These are phyloP conservation scores for Aspergillus coremiiformis DNA, from an alignment of 495 filamentous ascomycete genomes.

Conservation along the genomic window DNA sequence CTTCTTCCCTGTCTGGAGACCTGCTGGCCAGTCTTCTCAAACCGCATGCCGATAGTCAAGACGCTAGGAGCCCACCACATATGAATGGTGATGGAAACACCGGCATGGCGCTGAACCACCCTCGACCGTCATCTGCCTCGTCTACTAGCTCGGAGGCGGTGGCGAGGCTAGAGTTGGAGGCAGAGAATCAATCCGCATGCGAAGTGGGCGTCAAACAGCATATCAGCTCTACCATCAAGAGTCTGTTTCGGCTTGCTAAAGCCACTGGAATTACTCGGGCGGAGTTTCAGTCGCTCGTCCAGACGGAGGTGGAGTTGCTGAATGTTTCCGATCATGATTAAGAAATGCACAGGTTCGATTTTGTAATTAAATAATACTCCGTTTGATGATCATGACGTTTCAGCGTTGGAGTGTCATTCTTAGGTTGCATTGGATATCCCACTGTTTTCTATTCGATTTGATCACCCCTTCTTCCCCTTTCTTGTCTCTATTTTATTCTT, in stretches of 20 bases:
- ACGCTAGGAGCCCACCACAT: slow-evolving; percentile 10
- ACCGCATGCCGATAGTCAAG: slow-evolving; percentile 21
- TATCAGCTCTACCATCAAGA: slow-evolving; percentile 80
- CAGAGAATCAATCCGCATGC: slow-evolving; percentile 54
- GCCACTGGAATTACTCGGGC: slow-evolving; percentile 70
- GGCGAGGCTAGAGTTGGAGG: slow-evolving; percentile 58
- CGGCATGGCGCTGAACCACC: slow-evolving; percentile 31
- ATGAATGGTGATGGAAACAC: slow-evolving; percentile 21
- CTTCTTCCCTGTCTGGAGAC: slow-evolving; percentile 49
- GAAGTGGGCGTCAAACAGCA: slow-evolving; percentile 86
- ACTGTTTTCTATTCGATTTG: no score
- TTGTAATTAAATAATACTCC: background rate
- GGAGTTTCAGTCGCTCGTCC: slow-evolving; percentile 77
- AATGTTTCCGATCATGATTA: slow-evolving; percentile 63
- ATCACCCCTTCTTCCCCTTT: no score
- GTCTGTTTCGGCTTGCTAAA: slow-evolving; percentile 73
- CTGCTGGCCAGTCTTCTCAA: slow-evolving; percentile 34
- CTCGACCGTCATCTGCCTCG: slow-evolving; percentile 43
- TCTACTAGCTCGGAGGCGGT: slow-evolving; percentile 53
- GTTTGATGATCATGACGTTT: background rate
- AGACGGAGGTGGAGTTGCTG: slow-evolving; percentile 72
- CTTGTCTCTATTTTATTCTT: background rate
- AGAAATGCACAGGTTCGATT: background rate
- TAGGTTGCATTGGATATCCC: slow-evolving; percentile 10
- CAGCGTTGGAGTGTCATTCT: background rate